Base-by-base conservation (phyloP, 1,284 basidiomycete species). In the Rhodotorula sp. region DNA sequence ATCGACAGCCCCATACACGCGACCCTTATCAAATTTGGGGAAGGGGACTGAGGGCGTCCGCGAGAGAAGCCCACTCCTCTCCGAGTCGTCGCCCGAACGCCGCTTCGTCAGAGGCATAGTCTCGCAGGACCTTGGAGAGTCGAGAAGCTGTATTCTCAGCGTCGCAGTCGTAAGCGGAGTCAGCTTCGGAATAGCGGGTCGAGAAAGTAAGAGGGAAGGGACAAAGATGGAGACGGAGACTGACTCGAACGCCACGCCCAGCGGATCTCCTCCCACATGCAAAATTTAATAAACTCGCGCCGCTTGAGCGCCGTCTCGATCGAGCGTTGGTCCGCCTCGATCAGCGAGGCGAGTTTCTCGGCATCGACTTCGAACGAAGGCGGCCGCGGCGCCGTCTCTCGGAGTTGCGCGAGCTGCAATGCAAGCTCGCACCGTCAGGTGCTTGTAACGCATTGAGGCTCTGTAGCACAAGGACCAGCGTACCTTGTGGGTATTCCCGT, bases 401-500 rank as follows among this genome's bases (percentile, higher is more conserved):
- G 54, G 12, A 56, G 54, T 26, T 56, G 54, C n/a, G 54, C 54
- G 26, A 56, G 54, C 54, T 56, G 18, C 26, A 26, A 26, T n/a
- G 49, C 3, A 43, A 58, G 43, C 18, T 5, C 56, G 51, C 14
- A 43, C 29, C 29, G 26, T 15, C 23, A 21, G 59, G 3, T 34
- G 46, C 23, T 23, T 15, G 52, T 7, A 26, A 26, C 5, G 0
- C 16, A 18, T 47, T 3, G 7, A 26, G 14, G n/a, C 46, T 23
- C 15, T 12, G 47, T 23, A 34, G n/a, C 20, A 10, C 16, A 14
- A 49, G 5, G 29, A 7, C 16, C 15, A 16, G 26, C 46, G 23
- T 5, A 74, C 74, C 81, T 91, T 93, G 75, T 87, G 81, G 10
- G 89, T 88, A 65, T 87, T 89, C 0, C 83, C 83, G 68, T 94